Conservation (phyloP, 305 asterid species). For the Fraxinus sp. region DNA sequence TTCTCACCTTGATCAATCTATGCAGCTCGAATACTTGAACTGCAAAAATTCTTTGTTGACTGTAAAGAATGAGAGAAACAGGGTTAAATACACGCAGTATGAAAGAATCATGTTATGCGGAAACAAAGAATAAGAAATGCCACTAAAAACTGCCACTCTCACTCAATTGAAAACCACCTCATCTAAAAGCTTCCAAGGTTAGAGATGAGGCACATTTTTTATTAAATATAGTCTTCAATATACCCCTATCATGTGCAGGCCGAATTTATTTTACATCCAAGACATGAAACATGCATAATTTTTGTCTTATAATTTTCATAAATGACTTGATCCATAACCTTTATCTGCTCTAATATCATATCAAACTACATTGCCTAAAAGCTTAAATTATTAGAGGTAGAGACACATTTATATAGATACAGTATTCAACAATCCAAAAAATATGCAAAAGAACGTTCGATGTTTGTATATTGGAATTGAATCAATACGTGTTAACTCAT, state of each 20-base stretch:
- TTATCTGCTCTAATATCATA: not conserved
- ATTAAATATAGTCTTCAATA: not conserved
- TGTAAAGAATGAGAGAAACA: slow-evolving; percentile 31
- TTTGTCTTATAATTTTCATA: not conserved
- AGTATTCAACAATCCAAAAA: not conserved
- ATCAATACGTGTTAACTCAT: not conserved
- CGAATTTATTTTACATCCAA: not conserved
- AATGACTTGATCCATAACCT: not conserved
- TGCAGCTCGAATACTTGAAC: slow-evolving; percentile 96
- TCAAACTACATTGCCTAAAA: not conserved
- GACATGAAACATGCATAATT: not conserved
- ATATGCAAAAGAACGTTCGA: not conserved
- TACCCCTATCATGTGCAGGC: not conserved
- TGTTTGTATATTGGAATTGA: not conserved
- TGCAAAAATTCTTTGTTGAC: slow-evolving; percentile 89
- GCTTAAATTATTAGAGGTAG: not conserved
- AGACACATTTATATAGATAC: not conserved
- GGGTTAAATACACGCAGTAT: slow-evolving; percentile 18
- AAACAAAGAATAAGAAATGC: not conserved
- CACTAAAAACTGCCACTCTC: not conserved
- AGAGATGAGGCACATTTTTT: not conserved
- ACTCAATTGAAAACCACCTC: not conserved
- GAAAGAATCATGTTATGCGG: not conserved
- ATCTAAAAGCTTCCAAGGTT: not conserved
- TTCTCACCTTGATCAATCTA: slow-evolving; percentile 67